These are phyloP conservation scores for Phytophthora ohioensis DNA, from an alignment of 352 stramenopile genomes.

Conservation along the genomic window DNA sequence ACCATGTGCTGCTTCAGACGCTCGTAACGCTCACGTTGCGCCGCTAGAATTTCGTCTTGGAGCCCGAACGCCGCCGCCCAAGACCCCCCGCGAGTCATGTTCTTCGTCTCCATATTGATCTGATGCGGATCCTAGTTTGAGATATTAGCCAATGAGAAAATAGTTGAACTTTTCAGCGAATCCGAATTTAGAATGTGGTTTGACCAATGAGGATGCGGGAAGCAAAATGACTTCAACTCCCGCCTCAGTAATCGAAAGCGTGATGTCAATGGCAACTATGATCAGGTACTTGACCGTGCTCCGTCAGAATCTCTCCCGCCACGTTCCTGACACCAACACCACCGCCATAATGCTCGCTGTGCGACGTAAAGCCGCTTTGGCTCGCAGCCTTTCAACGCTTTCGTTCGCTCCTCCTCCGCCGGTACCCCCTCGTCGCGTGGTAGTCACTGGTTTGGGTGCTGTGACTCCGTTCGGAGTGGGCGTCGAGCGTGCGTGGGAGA, in stretches of 20 bases:
- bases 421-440: slow-evolving; percentile 75
- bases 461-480: slow-evolving; percentile 91
- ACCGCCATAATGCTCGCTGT: slow-evolving; percentile 15
- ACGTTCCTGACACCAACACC: not conserved
- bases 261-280: not conserved
- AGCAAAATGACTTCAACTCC: slow-evolving; percentile 6
- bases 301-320: slow-evolving; percentile 9
- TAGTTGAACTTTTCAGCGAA: not conserved
- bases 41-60: slow-evolving; percentile 13
- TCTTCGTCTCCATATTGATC: slow-evolving; percentile 17
- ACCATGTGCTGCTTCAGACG: slow-evolving; percentile 68
- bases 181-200: not conserved
- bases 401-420: slow-evolving; percentile 64
- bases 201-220: not conserved
- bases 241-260: slow-evolving; percentile 8
- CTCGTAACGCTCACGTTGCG: slow-evolving; percentile 58
- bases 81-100: slow-evolving; percentile 14
- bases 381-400: slow-evolving; percentile 62
- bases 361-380: slow-evolving; percentile 13
- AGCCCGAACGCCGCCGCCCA: slow-evolving; percentile 42
- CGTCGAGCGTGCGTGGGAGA: slow-evolving; percentile 77
- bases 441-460: slow-evolving; percentile 91
- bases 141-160: slow-evolving; percentile 14
- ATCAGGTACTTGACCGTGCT: slow-evolving; percentile 12
- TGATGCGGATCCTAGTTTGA: slow-evolving; percentile 2